Base-by-base conservation (phyloP, 331 rosid genomes). In the Malus hybrid region DNA sequence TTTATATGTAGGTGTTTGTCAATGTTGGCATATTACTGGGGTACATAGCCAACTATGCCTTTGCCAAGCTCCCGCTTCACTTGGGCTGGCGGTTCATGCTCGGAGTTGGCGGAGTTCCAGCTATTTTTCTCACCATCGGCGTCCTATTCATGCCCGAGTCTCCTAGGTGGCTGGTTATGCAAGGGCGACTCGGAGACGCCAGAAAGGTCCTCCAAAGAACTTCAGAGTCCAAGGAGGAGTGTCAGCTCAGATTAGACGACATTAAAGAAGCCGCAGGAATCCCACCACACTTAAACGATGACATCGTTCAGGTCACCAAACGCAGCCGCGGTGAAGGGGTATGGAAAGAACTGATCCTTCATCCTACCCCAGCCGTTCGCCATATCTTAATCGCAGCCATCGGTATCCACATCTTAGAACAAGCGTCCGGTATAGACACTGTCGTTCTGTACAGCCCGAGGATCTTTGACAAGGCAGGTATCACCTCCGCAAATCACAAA, bases 91-190 rank as follows among this genome's bases (percentile, higher is more conserved):
- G 98, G 7, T 22, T 91, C 50, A 93, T 93, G 98, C 88, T 93
- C 1, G 98, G 97, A 52, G 6, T 90, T 0, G 96, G 93, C 0
- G 87, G 89, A 3, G 0, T 93, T 19, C 97, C 97, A 0, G 83
- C 97, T 0, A 50, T 85, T 1, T 2, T 87, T 29, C 65, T 93
- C 7, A 81, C 72, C 5, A 5, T 86, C 0, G 91, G 87, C 9
- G 90, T 85, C 10, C 19, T 93, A 44, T 82, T 83, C 66, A 91
- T 93, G 96, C 97, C 97, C 0, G 98, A 91, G 46, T 91, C 97
- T 0, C 97, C 98, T 0, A 83, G 98, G 2, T 93, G 98, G 98
- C 91, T 93, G 0, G 90, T 93, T 5, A 87, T 91, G 94, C 81
- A 80, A 6, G 98, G 98, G 7, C 88, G 91, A 16, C 80, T 93